Evolutionary conservation across 306 rosid species (phyloP).

Genomic region (Parietaria judaica): DNA sequence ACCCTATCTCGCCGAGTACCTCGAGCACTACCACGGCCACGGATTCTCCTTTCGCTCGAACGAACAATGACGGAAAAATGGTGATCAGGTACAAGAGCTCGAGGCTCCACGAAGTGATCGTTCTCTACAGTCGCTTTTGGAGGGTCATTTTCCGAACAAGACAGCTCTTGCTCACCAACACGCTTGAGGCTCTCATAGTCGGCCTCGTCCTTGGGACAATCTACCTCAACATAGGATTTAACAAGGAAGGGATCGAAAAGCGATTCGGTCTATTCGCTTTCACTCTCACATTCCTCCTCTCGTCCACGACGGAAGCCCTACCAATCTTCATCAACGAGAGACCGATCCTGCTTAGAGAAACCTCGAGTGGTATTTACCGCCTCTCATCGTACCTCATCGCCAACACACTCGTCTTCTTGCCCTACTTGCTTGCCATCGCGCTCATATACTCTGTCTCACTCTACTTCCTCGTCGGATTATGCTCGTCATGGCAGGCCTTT

Average conservation of each 20-base stretch:
- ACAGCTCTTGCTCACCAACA: slow-evolving; percentile 70
- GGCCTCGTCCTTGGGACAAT: slow-evolving; percentile 88
- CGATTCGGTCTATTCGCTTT: slow-evolving; percentile 85
- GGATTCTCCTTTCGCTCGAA: slow-evolving; percentile 7
- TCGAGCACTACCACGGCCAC: slow-evolving; percentile 8
- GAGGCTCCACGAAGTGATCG: slow-evolving; percentile 53
- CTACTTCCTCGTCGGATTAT: slow-evolving; percentile 82
- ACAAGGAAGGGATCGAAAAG: slow-evolving; percentile 65
- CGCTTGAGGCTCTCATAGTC: slow-evolving; percentile 68
- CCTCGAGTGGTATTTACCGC: slow-evolving; percentile 79
- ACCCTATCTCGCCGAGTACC: slow-evolving; percentile 7
- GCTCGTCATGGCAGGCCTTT: slow-evolving; percentile 74
- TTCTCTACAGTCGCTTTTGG: slow-evolving; percentile 64
- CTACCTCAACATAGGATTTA: slow-evolving; percentile 72
- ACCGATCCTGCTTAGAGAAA: slow-evolving; percentile 74
- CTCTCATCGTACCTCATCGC: slow-evolving; percentile 85
- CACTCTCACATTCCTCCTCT: slow-evolving; percentile 80
- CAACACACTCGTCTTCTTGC: slow-evolving; percentile 85
- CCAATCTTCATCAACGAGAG: slow-evolving; percentile 85
- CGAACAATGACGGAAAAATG: too few species aligned
- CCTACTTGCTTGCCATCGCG: slow-evolving; percentile 62
- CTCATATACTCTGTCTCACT: slow-evolving; percentile 67
- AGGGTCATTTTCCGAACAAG: slow-evolving; percentile 68
- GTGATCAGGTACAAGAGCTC: slow-evolving; percentile 53
- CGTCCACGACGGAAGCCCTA: slow-evolving; percentile 79